A percentile compares a stretch with the other conserved stretches of the same genome.
phyloP scores from a whole-genome alignment of 208 protist species.

The Leishmania major region DNA sequence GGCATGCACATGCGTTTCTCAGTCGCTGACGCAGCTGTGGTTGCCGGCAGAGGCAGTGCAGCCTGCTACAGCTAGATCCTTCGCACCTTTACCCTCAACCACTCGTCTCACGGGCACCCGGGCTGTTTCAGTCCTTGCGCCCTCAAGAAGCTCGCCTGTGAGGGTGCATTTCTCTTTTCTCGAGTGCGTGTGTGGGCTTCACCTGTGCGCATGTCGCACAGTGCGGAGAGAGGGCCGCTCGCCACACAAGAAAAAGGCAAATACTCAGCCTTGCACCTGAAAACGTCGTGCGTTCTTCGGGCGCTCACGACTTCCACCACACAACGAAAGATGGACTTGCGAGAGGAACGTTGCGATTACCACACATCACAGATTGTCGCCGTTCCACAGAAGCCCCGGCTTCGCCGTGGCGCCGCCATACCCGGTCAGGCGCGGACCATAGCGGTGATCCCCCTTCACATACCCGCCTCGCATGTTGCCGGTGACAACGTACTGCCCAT shows the following conservation, averaged over 20 bases:
- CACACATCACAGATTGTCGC: constrained; percentile 64
- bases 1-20: not conserved
- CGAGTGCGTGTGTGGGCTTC: not conserved
- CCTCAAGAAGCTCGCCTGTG: not conserved
- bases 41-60: not conserved
- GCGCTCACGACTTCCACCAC: not conserved
- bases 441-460: constrained; percentile 84
- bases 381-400: constrained; percentile 85
- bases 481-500: constrained; percentile 80
- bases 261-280: not conserved
- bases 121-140: not conserved
- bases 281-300: not conserved
- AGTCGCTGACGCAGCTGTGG: not conserved
- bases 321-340: not conserved
- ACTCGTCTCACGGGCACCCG: not conserved
- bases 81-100: too few relatives aligned
- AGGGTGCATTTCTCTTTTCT: not conserved
- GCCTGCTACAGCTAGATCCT: not conserved
- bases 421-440: constrained; percentile 80
- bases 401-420: constrained; percentile 85
- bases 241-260: not conserved
- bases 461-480: constrained; percentile 89
- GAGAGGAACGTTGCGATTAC: not conserved
- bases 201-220: not conserved
- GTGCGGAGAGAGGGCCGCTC: not conserved